Percentiles rank a stretch among this genome's conserved stretches.
phyloP scores from a whole-genome alignment of 345 rosid species.

The Eucalyptus albens region DNA sequence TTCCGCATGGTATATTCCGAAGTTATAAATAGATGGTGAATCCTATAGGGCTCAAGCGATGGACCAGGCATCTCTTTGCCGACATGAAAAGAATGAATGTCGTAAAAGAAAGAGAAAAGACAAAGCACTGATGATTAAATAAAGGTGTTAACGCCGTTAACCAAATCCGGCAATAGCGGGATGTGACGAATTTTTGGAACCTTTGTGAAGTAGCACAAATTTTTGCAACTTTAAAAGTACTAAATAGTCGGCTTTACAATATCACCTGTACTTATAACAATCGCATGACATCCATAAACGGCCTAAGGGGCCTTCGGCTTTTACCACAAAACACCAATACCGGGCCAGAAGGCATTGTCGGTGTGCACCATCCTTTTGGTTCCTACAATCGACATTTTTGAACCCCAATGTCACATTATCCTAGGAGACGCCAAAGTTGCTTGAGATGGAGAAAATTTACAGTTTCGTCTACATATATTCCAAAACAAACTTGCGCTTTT shows the following conservation, averaged over 20 bases:
- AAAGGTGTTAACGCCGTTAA: background rate
- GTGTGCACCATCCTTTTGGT: background rate
- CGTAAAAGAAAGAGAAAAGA: background rate
- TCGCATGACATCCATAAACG: background rate
- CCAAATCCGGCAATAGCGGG: background rate
- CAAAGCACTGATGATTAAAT: background rate
- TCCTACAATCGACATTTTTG: background rate
- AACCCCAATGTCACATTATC: background rate
- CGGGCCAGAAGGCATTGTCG: background rate
- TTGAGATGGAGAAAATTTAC: background rate
- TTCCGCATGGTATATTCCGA: background rate
- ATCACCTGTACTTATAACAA: background rate
- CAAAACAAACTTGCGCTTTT: background rate
- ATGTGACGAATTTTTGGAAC: background rate
- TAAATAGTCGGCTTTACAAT: background rate
- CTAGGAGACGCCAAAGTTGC: background rate
- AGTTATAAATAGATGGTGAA: background rate
- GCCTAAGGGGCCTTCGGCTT: slow-evolving; percentile 36
- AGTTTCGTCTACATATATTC: background rate
- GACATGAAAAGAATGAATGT: background rate
- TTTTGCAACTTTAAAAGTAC: background rate
- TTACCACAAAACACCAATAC: slow-evolving; percentile 39
- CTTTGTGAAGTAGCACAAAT: background rate
- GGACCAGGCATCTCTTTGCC: background rate
- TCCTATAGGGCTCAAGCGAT: background rate